phyloP scores from a whole-genome alignment of 2,329 filamentous ascomycete species.

The Diaporthe sp. region DNA sequence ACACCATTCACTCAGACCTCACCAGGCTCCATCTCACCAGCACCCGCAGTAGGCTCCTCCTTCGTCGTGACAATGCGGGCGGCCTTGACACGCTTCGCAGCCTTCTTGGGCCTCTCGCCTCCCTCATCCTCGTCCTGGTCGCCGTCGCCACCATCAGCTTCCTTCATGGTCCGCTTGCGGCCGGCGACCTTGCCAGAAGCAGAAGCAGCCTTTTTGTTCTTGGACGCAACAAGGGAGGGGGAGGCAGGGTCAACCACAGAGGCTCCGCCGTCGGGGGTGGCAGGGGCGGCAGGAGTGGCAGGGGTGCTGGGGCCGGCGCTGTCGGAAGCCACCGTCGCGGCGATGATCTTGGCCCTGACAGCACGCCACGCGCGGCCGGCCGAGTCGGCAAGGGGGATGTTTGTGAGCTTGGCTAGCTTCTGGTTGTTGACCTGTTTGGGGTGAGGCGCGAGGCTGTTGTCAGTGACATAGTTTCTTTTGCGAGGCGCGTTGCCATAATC shows the following conservation, averaged over 20 bases:
- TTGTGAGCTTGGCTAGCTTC: not conserved
- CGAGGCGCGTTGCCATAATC: not conserved
- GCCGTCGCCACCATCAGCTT: not conserved
- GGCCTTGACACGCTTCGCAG: not conserved
- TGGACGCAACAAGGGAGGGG: not conserved
- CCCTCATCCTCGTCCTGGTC: not conserved
- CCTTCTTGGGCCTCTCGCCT: conserved; percentile 3
- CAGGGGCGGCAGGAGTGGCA: not conserved
- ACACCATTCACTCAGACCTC: not conserved
- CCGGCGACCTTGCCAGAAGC: not conserved
- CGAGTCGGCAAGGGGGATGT: not conserved
- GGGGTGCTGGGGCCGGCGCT: too few species aligned
- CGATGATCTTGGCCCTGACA: conserved; percentile 2
- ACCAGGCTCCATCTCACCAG: not conserved
- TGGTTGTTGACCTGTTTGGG: not conserved
- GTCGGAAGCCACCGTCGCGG: not conserved
- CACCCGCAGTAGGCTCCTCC: not conserved
- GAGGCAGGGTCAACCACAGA: not conserved
- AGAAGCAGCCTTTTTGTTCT: not conserved
- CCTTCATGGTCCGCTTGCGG: conserved; percentile 7
- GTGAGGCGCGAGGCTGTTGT: not conserved
- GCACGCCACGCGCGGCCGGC: conserved; percentile 4
- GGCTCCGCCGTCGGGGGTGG: not conserved
- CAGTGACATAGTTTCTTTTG: not conserved
- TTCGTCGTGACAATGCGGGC: not conserved